Conservation (phyloP, 257 asterid genomes). For the Forsythia viridissima region DNA sequence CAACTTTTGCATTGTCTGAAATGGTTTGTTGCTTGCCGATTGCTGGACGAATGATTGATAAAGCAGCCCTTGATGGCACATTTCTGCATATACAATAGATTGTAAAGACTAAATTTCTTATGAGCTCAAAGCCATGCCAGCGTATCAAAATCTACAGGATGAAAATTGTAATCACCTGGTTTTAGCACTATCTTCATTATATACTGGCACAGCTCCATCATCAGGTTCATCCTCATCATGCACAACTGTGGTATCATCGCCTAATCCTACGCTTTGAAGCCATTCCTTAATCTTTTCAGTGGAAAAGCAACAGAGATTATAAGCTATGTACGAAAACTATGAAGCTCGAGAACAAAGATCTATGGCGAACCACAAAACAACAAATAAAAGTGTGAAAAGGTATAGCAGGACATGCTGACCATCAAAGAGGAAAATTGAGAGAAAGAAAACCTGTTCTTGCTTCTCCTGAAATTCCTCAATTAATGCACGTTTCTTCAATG, state of each 20-base stretch:
- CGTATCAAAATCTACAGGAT: conserved; percentile 13
- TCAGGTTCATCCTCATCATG: conserved; percentile 88
- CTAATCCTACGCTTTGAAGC: conserved; percentile 79
- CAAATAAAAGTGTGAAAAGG: conserved; percentile 11
- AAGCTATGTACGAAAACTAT: conserved; percentile 7
- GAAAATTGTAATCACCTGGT: conserved; percentile 52
- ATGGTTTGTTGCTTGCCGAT: conserved; percentile 70
- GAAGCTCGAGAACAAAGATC: conserved; percentile 10
- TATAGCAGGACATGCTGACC: conserved; percentile 22
- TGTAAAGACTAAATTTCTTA: conserved; percentile 14
- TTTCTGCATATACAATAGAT: conserved; percentile 48
- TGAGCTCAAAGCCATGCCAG: background rate
- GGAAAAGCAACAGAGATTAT: conserved; percentile 22
- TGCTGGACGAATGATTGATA: conserved; percentile 84
- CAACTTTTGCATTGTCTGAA: conserved; percentile 76
- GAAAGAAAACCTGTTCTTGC: conserved; percentile 85
- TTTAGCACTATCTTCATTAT: conserved; percentile 54
- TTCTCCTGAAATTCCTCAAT: conserved; percentile 89
- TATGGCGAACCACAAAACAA: background rate
- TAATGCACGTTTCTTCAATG: conserved; percentile 81
- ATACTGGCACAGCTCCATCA: conserved; percentile 72
- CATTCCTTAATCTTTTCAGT: conserved; percentile 79
- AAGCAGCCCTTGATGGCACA: conserved; percentile 85
- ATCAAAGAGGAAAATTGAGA: conserved; percentile 23
- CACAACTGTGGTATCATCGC: conserved; percentile 70